These are phyloP conservation scores for Chlorella vulgaris DNA, from an alignment of 139 green algal genomes.

Conservation along the genomic window DNA sequence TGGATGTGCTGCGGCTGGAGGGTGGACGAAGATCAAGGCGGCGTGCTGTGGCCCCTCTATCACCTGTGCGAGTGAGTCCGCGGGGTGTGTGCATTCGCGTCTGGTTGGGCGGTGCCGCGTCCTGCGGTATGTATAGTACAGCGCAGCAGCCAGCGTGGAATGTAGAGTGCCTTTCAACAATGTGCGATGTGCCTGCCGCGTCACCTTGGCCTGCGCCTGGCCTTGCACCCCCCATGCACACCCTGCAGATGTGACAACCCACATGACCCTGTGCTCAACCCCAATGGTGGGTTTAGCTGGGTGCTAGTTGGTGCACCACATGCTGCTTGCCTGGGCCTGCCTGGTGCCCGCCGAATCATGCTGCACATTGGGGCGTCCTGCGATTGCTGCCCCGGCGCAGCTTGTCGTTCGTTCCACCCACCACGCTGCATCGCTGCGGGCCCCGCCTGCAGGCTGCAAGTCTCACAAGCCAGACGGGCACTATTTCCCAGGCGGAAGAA, in stretches of 20 bases:
- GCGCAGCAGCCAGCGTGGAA: too few species aligned
- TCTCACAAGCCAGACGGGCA: slow-evolving; percentile 68
- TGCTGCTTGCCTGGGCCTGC: too few species aligned
- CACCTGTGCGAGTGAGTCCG: slow-evolving; percentile 63
- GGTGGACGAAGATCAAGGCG: slow-evolving; percentile 39
- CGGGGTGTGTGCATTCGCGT: background rate
- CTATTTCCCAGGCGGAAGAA: background rate
- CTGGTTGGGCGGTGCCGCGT: too few species aligned
- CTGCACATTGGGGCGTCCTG: too few species aligned
- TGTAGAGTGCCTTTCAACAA: too few species aligned
- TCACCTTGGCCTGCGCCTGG: too few species aligned
- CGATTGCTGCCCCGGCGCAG: too few species aligned
- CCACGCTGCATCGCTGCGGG: background rate
- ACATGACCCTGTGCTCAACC: background rate
- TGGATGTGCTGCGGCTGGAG: slow-evolving; percentile 50
- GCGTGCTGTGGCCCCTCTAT: slow-evolving; percentile 69
- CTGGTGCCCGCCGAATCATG: too few species aligned
- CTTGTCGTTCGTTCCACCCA: too few species aligned
- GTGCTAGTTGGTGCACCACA: background rate
- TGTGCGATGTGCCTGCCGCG: too few species aligned
- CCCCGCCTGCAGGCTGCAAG: slow-evolving; percentile 54
- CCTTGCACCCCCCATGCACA: too few species aligned
- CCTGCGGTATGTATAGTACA: too few species aligned
- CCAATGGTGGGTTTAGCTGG: slow-evolving; percentile 1
- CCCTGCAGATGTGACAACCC: background rate